Conservation (phyloP, 331 rosid genomes). For the Quercus tomentella region DNA sequence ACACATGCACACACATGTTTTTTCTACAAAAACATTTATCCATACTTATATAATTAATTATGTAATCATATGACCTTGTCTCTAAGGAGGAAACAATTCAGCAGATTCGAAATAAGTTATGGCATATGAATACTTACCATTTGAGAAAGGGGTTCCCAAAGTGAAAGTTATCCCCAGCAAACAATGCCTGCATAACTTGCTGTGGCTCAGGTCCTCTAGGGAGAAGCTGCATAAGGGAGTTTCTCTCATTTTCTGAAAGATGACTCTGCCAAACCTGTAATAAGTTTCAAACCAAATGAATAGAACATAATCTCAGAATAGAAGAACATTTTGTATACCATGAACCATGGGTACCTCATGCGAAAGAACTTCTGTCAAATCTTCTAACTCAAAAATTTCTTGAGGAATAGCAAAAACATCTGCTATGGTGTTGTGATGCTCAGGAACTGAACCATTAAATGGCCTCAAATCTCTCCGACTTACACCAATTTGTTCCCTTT, state of each 20-base stretch:
- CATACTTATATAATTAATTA: background rate
- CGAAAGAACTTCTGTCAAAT: conserved; percentile 68
- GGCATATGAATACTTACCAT: conserved; percentile 56
- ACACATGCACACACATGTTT: too few relatives aligned
- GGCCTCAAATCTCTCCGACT: conserved; percentile 67
- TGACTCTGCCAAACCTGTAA: conserved; percentile 80
- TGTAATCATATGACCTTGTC: background rate
- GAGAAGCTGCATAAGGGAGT: conserved; percentile 61
- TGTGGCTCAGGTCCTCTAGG: conserved; percentile 64
- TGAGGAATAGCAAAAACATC: conserved; percentile 65
- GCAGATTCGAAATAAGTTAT: background rate
- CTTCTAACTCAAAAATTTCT: conserved; percentile 68
- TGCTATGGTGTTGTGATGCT: conserved; percentile 49
- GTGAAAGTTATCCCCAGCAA: conserved; percentile 67
- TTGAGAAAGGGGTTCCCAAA: conserved; percentile 74
- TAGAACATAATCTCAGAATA: conserved; percentile 5
- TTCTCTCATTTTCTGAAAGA: conserved; percentile 81
- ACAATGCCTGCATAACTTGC: conserved; percentile 55
- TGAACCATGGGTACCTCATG: conserved; percentile 53
- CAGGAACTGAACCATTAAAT: conserved; percentile 32
- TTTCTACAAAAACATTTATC: background rate
- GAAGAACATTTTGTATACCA: conserved; percentile 7
- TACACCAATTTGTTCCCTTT: conserved; percentile 80
- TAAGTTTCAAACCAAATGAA: conserved; percentile 13
- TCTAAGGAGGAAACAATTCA: background rate